These are phyloP conservation scores for Anthracocystis setariae DNA, from an alignment of 1,284 basidiomycete species.

Conservation along the genomic window DNA sequence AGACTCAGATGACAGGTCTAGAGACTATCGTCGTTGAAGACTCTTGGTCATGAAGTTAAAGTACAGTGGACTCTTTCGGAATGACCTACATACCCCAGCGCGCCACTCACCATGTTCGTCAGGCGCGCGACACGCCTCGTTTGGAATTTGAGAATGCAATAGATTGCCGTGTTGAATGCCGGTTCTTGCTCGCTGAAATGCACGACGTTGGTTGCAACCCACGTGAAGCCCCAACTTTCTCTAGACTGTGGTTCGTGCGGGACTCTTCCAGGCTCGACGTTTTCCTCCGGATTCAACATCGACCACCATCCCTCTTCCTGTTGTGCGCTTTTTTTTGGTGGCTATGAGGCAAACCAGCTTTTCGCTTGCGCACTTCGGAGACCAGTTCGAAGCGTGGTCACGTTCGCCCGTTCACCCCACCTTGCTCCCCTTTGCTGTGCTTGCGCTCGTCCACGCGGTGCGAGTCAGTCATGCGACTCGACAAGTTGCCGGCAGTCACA, in stretches of 20 bases:
- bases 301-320: too few relatives aligned
- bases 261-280: too few relatives aligned
- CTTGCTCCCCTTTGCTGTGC: constrained; percentile 39
- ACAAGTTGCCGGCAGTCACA: constrained; percentile 41
- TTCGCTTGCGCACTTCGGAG: constrained; percentile 17
- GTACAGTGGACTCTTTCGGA: background rate
- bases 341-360: constrained; percentile 7
- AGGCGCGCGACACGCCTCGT: constrained; percentile 22
- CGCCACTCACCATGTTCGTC: background rate
- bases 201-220: background rate
- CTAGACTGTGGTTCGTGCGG: too few relatives aligned
- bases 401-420: constrained; percentile 23
- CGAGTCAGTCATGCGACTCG: constrained; percentile 58
- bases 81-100: constrained; percentile 2
- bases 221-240: constrained; percentile 2
- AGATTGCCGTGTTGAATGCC: constrained; percentile 7
- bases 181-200: constrained; percentile 12
- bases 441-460: constrained; percentile 44
- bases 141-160: background rate
- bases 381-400: constrained; percentile 17
- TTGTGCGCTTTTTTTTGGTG: background rate
- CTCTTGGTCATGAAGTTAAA: too few relatives aligned
- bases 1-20: constrained; percentile 25
- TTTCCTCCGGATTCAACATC: background rate
- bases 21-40: constrained; percentile 21